Evolutionary conservation across 371 early-diverging fungal genomes (phyloP).

Genomic region (Apophysomyces ossiformis): DNA sequence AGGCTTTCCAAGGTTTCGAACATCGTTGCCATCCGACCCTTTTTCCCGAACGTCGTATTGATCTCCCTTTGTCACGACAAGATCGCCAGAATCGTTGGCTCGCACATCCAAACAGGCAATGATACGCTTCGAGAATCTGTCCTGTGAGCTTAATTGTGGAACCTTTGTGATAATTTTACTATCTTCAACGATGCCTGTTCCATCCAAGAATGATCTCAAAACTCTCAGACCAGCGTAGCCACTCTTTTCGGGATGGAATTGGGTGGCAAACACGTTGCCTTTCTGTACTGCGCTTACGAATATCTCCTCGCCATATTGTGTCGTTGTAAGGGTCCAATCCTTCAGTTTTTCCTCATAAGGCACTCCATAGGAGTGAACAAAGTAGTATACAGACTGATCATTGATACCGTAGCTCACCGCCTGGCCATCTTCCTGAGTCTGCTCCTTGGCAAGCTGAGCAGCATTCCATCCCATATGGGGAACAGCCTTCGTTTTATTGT

Average conservation of each 20-base stretch:
- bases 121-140: constrained; percentile 85
- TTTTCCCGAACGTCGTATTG: constrained; percentile 97
- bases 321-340: constrained; percentile 76
- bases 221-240: constrained; percentile 88
- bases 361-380: constrained; percentile 95
- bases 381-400: constrained; percentile 79
- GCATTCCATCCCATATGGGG: constrained; percentile 99
- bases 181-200: constrained; percentile 44
- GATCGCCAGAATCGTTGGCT: constrained; percentile 92
- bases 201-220: constrained; percentile 79
- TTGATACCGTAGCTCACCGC: constrained; percentile 47
- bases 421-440: constrained; percentile 31
- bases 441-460: constrained; percentile 51
- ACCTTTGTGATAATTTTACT: constrained; percentile 27
- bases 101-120: constrained; percentile 98
- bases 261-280: constrained; percentile 92
- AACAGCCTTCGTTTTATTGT: constrained; percentile 75
- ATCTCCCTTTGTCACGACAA: constrained; percentile 98
- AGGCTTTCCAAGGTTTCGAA: constrained; percentile 97
- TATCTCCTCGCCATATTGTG: constrained; percentile 85
- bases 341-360: constrained; percentile 58
- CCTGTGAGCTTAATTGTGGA: constrained; percentile 40
- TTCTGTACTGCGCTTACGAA: constrained; percentile 85
- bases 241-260: constrained; percentile 98
- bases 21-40: constrained; percentile 58